These are phyloP conservation scores for Apiospora phragmitis DNA, from an alignment of 2,329 filamentous ascomycete genomes.

Conservation along the genomic window DNA sequence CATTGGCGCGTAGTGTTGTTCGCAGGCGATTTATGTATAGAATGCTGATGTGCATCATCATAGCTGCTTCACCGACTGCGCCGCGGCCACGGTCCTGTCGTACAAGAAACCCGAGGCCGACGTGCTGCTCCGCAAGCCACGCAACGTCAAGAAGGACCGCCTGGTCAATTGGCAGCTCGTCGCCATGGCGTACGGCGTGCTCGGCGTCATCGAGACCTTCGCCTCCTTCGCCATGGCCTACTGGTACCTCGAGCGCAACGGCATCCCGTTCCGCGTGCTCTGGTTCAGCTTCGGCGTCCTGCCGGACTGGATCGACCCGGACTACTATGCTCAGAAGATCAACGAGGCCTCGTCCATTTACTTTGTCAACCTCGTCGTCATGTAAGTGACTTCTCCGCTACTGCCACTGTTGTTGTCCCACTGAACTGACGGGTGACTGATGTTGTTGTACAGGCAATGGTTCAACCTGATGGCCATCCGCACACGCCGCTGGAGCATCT, in stretches of 20 bases:
- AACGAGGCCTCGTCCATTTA: conserved; percentile 73
- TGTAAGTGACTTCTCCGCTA: conserved; percentile 47
- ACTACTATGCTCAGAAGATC: conserved; percentile 49
- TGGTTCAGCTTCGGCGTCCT: conserved; percentile 68
- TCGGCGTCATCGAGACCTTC: conserved; percentile 64
- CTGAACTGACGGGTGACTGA: not conserved
- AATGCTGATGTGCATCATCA: not conserved
- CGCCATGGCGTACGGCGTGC: conserved; percentile 69
- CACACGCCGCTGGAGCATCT: conserved; percentile 65
- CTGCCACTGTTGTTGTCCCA: too few species aligned
- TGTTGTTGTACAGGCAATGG: conserved; percentile 55
- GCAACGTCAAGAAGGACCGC: conserved; percentile 67
- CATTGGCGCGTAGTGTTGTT: conserved; percentile 21
- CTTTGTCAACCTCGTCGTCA: conserved; percentile 78
- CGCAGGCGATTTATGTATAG: not conserved
- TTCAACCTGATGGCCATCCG: conserved; percentile 73
- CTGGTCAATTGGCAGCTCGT: conserved; percentile 75
- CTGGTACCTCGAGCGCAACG: conserved; percentile 60
- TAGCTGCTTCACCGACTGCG: conserved; percentile 75
- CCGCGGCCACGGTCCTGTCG: conserved; percentile 70
- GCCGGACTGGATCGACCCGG: conserved; percentile 45
- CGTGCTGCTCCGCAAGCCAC: conserved; percentile 67
- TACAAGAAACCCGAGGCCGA: conserved; percentile 79
- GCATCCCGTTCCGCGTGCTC: conserved; percentile 62
- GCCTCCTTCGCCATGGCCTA: conserved; percentile 65